Conservation (phyloP, 2,329 filamentous ascomycete genomes). For the Neoascochyta sp. region DNA sequence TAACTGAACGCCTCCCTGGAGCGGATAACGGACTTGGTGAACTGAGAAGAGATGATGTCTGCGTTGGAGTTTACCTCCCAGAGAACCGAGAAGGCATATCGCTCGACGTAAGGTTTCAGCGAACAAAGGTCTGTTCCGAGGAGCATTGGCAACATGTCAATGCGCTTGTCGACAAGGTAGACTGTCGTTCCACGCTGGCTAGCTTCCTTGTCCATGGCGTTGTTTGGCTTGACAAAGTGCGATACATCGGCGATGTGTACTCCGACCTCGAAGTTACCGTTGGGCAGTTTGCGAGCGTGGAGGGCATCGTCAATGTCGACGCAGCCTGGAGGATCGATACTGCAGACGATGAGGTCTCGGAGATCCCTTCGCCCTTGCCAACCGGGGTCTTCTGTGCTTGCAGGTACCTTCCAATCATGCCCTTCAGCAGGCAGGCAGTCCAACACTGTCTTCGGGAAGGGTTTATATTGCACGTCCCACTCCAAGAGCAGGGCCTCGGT, state of each 20-base stretch:
- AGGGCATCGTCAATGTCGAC: slow-evolving; percentile 98
- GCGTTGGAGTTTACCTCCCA: slow-evolving; percentile 85
- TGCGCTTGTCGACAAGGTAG: slow-evolving; percentile 97
- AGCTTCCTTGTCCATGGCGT: slow-evolving; percentile 94
- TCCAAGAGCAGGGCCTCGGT: slow-evolving; percentile 92
- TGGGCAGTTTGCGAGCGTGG: slow-evolving; percentile 77
- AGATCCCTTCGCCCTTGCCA: slow-evolving; percentile 86
- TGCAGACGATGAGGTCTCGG: slow-evolving; percentile 83
- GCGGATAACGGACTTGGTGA: slow-evolving; percentile 97
- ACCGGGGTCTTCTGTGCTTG: slow-evolving; percentile 72
- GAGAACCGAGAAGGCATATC: slow-evolving; percentile 51
- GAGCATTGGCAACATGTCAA: slow-evolving; percentile 97
- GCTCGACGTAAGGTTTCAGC: slow-evolving; percentile 95
- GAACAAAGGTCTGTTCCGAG: slow-evolving; percentile 96
- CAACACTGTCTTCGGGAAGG: slow-evolving; percentile 91
- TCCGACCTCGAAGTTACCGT: slow-evolving; percentile 92
- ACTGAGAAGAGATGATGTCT: slow-evolving; percentile 78
- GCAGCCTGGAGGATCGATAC: slow-evolving; percentile 92
- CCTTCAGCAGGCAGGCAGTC: slow-evolving; percentile 90
- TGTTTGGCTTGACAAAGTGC: slow-evolving; percentile 95
- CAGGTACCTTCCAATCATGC: slow-evolving; percentile 88
- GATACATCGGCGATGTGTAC: slow-evolving; percentile 99
- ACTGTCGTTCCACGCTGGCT: slow-evolving; percentile 93
- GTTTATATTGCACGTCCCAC: slow-evolving; percentile 95
- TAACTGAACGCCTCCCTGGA: slow-evolving; percentile 97